These are phyloP conservation scores for Euphorbia tirucalli DNA, from an alignment of 345 rosid species.

Conservation along the genomic window DNA sequence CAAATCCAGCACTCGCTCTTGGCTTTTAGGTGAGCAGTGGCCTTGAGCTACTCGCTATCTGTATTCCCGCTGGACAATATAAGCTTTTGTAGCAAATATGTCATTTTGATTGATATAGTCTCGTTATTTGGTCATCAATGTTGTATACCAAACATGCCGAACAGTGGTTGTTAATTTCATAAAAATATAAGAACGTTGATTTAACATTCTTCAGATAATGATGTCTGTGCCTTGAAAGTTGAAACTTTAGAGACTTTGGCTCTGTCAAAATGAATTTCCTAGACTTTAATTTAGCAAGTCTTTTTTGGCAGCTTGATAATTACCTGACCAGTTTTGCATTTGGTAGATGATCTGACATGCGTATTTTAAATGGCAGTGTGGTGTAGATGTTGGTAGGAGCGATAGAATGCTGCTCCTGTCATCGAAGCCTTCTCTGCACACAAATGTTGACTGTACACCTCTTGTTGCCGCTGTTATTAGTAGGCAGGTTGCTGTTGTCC, in stretches of 20 bases:
- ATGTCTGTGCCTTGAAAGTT: neutral
- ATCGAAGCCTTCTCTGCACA: slow-evolving; percentile 83
- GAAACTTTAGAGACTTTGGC: neutral
- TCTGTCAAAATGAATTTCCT: neutral
- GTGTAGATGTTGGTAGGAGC: slow-evolving; percentile 63
- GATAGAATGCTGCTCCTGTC: slow-evolving; percentile 72
- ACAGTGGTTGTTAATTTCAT: neutral
- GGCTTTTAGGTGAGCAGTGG: neutral
- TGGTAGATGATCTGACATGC: neutral
- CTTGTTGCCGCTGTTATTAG: slow-evolving; percentile 85
- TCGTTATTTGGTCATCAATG: neutral
- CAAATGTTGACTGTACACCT: slow-evolving; percentile 82
- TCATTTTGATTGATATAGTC: neutral
- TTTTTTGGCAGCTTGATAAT: neutral
- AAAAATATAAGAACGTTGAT: neutral
- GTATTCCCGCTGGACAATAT: no score
- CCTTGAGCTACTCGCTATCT: neutral
- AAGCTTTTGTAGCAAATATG: neutral
- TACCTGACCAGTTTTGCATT: neutral
- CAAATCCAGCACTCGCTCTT: neutral
- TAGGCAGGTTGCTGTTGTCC: slow-evolving; percentile 71
- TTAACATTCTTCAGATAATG: neutral
- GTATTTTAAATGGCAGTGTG: slow-evolving; percentile 53
- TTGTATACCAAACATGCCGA: neutral
- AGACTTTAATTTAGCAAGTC: neutral